Base-by-base conservation (phyloP, 371 early-diverging fungal genomes). In the Mortierella sp. region DNA sequence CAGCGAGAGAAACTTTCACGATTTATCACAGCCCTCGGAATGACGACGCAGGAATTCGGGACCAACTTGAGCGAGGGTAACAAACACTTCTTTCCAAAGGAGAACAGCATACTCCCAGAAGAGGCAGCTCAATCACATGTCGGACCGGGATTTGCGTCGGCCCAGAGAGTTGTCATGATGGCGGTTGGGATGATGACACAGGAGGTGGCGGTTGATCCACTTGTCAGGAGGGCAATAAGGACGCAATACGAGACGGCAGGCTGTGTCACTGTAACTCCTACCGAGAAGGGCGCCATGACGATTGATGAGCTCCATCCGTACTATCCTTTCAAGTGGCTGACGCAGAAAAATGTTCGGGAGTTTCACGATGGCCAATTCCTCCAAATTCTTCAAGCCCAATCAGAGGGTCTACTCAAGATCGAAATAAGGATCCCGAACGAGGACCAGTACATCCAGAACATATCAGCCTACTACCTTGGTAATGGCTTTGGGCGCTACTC, bases 241-340 rank as follows among this genome's bases (percentile, higher is more conserved):
- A 86, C 88, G 50, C 93, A 94, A 37, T 96, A 94, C 89, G 92
- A 92, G 72, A 79, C 78, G 14, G 90, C 93, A 57, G 95, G 95
- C 16, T 91, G 92, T 40, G 91, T 98, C 6, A 89, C 91, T 9
- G 95, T 97, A 16, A 90, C 84, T 34, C 98, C 98, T 2, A 98
- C 98, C 0, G 95, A 94, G 44, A 93, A 93, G 73, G 99, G 98
- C 0, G 87, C 88, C 46, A 83, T 75, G 40, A 93, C 90, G 59
- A 97, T 99, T 76, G 96, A 96, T 61, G 93, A 90, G 2, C 88
- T 92, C 24, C 98, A 98, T 78, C 94, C 96, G 5, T 95, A 92
- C 79, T 90, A 93, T 89, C 93, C 94, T 0, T 98, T 96, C 92
- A 98, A 98, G 89, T 98, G 93, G 72, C 82, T 98, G 74, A 84